Percentiles rank a stretch among this genome's conserved stretches.
Evolutionary conservation across 2,329 filamentous ascomycete species (phyloP).

Genomic region (Penicillium capsulatum): DNA sequence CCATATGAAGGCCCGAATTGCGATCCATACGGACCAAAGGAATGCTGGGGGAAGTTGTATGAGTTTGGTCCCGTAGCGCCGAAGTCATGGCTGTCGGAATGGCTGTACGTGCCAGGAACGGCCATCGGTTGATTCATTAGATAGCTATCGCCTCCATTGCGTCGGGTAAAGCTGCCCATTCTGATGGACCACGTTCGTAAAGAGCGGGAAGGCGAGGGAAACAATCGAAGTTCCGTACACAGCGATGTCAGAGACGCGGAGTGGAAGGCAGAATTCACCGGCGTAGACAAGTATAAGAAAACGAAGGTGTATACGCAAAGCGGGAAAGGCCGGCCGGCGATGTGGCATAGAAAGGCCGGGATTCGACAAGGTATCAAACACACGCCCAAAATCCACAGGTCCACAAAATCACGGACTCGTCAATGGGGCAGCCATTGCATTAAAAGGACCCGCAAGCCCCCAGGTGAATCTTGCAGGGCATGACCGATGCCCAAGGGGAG

Average conservation of each 20-base stretch:
- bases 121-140: constrained; percentile 33
- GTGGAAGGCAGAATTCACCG: too few relatives aligned
- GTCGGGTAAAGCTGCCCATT: constrained; percentile 42
- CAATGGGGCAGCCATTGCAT: constrained; percentile 22
- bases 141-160: constrained; percentile 36
- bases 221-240: too few relatives aligned
- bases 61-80: constrained; percentile 26
- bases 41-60: constrained; percentile 33
- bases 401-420: constrained; percentile 8
- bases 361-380: constrained; percentile 4
- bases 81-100: constrained; percentile 31
- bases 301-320: not conserved
- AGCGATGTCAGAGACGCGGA: too few relatives aligned
- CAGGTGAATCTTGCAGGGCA: constrained; percentile 20
- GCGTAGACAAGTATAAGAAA: constrained; percentile 1
- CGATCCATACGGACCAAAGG: constrained; percentile 36
- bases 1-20: constrained; percentile 36
- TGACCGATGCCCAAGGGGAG: constrained; percentile 21
- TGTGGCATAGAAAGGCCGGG: not conserved
- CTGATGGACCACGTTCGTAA: constrained; percentile 13
- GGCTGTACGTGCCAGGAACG: constrained; percentile 31
- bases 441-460: constrained; percentile 18
- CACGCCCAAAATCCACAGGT: not conserved
- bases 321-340: not conserved
- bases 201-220: too few relatives aligned